Conservation (phyloP, 2,329 filamentous ascomycete genomes). For the Tolypocladium tundrense region DNA sequence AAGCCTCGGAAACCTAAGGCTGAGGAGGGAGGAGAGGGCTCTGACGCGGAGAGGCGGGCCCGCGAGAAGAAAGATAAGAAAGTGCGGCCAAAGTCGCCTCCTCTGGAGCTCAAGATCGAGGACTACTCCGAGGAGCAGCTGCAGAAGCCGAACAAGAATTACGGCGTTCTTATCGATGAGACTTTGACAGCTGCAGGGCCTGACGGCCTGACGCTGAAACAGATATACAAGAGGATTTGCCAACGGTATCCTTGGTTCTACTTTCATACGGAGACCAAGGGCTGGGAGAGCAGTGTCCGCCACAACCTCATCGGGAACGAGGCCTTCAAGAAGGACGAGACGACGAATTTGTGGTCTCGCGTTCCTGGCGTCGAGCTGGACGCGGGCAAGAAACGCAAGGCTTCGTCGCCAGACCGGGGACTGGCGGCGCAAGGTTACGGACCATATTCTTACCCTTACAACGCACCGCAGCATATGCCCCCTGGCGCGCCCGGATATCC, state of each 20-base stretch:
- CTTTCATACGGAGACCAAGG: constrained; percentile 50
- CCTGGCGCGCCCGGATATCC: constrained; percentile 20
- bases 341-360: constrained; percentile 45
- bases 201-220: constrained; percentile 47
- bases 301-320: constrained; percentile 54
- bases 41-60: constrained; percentile 43
- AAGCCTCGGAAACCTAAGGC: constrained; percentile 48
- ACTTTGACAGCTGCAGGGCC: constrained; percentile 42
- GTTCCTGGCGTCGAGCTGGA: constrained; percentile 49
- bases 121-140: constrained; percentile 49
- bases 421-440: constrained; percentile 26
- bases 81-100: constrained; percentile 47
- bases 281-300: constrained; percentile 57
- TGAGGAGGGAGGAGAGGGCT: constrained; percentile 45
- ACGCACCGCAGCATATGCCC: constrained; percentile 22
- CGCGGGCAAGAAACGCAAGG: constrained; percentile 50
- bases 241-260: constrained; percentile 49
- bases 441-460: constrained; percentile 24
- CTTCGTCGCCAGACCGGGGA: constrained; percentile 39
- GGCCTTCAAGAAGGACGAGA: constrained; percentile 48
- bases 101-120: constrained; percentile 41
- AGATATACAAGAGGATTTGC: constrained; percentile 54
- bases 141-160: constrained; percentile 53
- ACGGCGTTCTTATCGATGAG: constrained; percentile 51
- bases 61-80: constrained; percentile 53